These are phyloP conservation scores for Coprinellus micaceus DNA, from an alignment of 768 basidiomycete species.

Conservation along the genomic window DNA sequence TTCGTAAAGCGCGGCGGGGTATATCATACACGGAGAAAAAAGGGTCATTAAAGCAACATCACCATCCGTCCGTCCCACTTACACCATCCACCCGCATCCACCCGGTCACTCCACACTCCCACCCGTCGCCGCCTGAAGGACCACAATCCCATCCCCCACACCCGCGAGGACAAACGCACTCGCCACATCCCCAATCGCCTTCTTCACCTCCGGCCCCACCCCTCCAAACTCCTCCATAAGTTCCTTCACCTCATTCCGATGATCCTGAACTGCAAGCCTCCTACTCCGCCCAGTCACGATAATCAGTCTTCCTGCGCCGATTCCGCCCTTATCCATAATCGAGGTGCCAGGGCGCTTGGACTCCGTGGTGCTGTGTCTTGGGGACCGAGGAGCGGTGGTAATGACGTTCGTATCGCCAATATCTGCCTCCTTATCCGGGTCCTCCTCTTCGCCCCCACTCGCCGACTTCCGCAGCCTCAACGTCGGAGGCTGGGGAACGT, in stretches of 20 bases:
- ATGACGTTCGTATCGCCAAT: too few species aligned
- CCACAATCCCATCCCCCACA: slow-evolving; percentile 56
- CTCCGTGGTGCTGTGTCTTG: too few species aligned
- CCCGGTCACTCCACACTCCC: neutral
- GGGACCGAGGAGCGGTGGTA: too few species aligned
- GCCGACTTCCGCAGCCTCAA: neutral
- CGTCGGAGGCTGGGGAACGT: neutral
- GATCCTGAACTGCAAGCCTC: slow-evolving; percentile 68
- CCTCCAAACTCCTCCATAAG: slow-evolving; percentile 54
- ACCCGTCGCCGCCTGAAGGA: slow-evolving; percentile 54
- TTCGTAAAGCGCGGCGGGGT: too few species aligned
- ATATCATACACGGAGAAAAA: too few species aligned
- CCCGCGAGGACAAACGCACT: slow-evolving; percentile 68
- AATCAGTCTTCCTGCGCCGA: slow-evolving; percentile 32
- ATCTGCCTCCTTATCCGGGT: too few species aligned
- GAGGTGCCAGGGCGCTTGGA: too few species aligned
- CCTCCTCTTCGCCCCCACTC: too few species aligned
- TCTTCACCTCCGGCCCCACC: slow-evolving; percentile 61
- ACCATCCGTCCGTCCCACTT: too few species aligned
- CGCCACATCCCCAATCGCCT: slow-evolving; percentile 84
- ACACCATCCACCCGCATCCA: neutral
- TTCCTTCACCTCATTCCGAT: slow-evolving; percentile 48
- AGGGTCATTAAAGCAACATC: too few species aligned
- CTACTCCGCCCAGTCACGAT: slow-evolving; percentile 73
- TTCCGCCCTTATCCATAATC: too few species aligned